Evolutionary conservation across 495 filamentous ascomycete genomes (phyloP).

Genomic region (Aspergillus avenaceus): DNA sequence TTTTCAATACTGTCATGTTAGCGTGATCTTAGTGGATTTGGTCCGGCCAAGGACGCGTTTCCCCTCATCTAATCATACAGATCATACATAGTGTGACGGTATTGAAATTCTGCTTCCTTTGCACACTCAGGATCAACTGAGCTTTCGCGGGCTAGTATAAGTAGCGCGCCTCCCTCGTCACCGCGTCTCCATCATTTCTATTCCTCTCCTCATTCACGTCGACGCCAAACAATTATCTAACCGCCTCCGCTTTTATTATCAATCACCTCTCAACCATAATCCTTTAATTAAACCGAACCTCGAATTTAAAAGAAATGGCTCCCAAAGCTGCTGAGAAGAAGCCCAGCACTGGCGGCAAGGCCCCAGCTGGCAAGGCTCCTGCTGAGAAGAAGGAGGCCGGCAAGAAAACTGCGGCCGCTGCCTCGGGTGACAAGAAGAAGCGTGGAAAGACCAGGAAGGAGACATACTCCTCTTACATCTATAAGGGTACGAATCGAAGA

Average conservation of each 20-base stretch:
- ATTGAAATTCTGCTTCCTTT: constrained; percentile 50
- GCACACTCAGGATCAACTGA: constrained; percentile 42
- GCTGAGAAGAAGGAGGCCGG: constrained; percentile 99
- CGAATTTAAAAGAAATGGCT: constrained; percentile 60
- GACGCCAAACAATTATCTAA: too few relatives aligned
- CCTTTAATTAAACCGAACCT: constrained; percentile 16
- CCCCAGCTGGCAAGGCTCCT: constrained; percentile 82
- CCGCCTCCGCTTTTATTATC: constrained; percentile 33
- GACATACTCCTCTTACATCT: constrained; percentile 99
- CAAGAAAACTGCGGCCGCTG: constrained; percentile 89
- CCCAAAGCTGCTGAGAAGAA: constrained; percentile 95
- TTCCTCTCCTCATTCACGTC: constrained; percentile 32
- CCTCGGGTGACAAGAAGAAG: constrained; percentile 99
- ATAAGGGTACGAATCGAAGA: constrained; percentile 75
- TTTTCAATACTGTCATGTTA: constrained; percentile 15
- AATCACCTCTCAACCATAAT: constrained; percentile 20
- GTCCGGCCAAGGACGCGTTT: constrained; percentile 22
- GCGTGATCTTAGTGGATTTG: constrained; percentile 18
- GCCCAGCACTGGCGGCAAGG: constrained; percentile 95
- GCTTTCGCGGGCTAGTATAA: constrained; percentile 47
- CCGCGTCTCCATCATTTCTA: constrained; percentile 37
- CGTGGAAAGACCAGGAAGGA: constrained; percentile 99
- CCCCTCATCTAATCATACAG: constrained; percentile 42
- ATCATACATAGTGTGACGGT: constrained; percentile 45
- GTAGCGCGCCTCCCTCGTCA: constrained; percentile 44